A percentile compares a stretch with the other conserved stretches of the same genome.
phyloP scores from a whole-genome alignment of 257 asterid species.

The Solanum piurae region DNA sequence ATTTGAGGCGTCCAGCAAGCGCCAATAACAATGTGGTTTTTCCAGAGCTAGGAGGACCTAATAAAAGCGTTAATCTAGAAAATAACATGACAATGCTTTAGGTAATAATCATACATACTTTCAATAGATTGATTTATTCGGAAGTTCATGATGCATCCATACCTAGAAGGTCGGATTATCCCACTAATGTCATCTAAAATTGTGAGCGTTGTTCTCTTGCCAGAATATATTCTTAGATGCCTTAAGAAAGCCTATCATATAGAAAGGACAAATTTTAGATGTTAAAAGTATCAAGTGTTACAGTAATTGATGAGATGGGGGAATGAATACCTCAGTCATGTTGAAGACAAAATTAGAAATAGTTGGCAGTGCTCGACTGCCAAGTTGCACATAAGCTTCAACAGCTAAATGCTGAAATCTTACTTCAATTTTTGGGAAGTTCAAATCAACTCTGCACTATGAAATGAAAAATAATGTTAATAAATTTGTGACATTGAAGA shows the following conservation, averaged over 20 bases:
- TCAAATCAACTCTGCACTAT: slow-evolving; percentile 72
- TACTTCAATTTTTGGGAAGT: slow-evolving; percentile 86
- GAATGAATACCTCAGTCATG: slow-evolving; percentile 67
- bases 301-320: not conserved
- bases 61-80: slow-evolving; percentile 67
- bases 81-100: slow-evolving; percentile 4
- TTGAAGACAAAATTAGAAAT: slow-evolving; percentile 76
- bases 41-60: slow-evolving; percentile 99
- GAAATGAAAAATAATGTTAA: not conserved
- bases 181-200: slow-evolving; percentile 84
- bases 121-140: not conserved
- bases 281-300: not conserved
- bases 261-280: slow-evolving; percentile 13
- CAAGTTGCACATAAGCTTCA: slow-evolving; percentile 66
- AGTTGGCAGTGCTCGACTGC: slow-evolving; percentile 94
- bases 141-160: slow-evolving; percentile 9
- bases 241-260: slow-evolving; percentile 54
- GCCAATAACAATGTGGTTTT: slow-evolving; percentile 83
- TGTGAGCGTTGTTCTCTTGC: slow-evolving; percentile 48
- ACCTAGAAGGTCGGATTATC: slow-evolving; percentile 94
- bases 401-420: slow-evolving; percentile 64
- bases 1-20: slow-evolving; percentile 80
- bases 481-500: not conserved
- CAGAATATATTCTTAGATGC: slow-evolving; percentile 50
- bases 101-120: not conserved